These are phyloP conservation scores for Myxozyma geophila DNA, from an alignment of 805 yeast genomes.

Conservation along the genomic window DNA sequence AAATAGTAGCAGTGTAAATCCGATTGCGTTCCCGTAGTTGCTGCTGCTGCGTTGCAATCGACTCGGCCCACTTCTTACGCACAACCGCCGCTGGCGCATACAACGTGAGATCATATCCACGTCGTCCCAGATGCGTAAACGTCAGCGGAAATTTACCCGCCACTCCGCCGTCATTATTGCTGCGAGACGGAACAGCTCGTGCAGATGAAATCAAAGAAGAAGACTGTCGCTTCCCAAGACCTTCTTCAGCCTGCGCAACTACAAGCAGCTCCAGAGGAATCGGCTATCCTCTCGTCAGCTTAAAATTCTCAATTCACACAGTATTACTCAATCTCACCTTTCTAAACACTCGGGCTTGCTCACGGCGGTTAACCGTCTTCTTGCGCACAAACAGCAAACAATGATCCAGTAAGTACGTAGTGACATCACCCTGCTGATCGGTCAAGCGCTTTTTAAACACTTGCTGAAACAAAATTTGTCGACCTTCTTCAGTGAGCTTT, in stretches of 20 bases:
- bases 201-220: conserved; percentile 40
- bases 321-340: conserved; percentile 45
- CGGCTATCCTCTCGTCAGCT: conserved; percentile 35
- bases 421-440: conserved; percentile 69
- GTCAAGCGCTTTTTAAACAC: conserved; percentile 75
- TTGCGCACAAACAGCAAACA: conserved; percentile 82
- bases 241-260: conserved; percentile 75
- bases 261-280: conserved; percentile 45
- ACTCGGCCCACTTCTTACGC: conserved; percentile 79
- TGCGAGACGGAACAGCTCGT: conserved; percentile 39
- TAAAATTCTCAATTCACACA: background rate
- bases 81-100: conserved; percentile 53
- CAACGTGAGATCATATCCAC: conserved; percentile 52
- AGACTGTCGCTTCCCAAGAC: conserved; percentile 47
- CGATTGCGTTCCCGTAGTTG: conserved; percentile 72
- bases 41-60: conserved; percentile 77
- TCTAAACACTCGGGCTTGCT: conserved; percentile 87
- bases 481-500: conserved; percentile 77
- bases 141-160: conserved; percentile 50
- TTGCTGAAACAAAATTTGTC: conserved; percentile 80
- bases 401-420: conserved; percentile 85
- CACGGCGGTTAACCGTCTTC: conserved; percentile 85
- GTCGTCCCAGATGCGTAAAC: conserved; percentile 56
- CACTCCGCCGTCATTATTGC: conserved; percentile 7
- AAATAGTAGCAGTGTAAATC: conserved; percentile 75